Base-by-base conservation (phyloP, 75 land plant genomes). In the Isoetes taiwanensis region DNA sequence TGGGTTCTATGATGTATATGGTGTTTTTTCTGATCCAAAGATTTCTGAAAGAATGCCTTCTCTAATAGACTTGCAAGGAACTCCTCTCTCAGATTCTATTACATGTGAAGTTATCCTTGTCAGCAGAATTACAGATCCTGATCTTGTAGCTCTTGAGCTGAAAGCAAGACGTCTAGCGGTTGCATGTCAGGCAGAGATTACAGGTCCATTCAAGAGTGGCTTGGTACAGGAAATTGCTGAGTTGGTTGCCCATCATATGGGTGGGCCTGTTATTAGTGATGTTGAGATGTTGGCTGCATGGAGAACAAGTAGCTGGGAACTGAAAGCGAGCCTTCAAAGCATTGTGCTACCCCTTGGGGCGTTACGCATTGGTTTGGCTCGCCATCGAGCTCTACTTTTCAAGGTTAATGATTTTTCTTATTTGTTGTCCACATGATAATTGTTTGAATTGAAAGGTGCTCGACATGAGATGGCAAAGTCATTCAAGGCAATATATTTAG, bases 1-100 rank as follows among this genome's bases (percentile, higher is more conserved):
- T 76, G 93, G 93, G 19, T 86, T 86, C 58, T 86, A 86, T 69
- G 93, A 83, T 60, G 77, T 86, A 1, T 80, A 70, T 71, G 88
- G 81, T 17, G 71, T 78, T 53, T 38, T 72, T 14, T 59, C 76
- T 38, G 73, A 68, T 42, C 43, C 65, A 8, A 32, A 26, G 1
- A 21, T 52, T 9, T 69, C 70, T 62, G 80, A 69, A 23, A 72
- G 66, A 57, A 72, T 83, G 58, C 88, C 93, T 30, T 80, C 69
- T 0, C 69, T 86, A 14, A 72, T 73, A 3, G 93, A 83, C 65
- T 79, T 86, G 37, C 74, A 80, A 76, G 68, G 65, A 61, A 41
- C 65, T 31, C 58, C 81, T 19, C 21, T 72, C 17, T 61, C 72
- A 43, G 77, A 69, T 42, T 54, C 42, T 21, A 25, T 65, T 28